Conservation (phyloP, 768 basidiomycete genomes). For the Panaeolus papilionaceus region DNA sequence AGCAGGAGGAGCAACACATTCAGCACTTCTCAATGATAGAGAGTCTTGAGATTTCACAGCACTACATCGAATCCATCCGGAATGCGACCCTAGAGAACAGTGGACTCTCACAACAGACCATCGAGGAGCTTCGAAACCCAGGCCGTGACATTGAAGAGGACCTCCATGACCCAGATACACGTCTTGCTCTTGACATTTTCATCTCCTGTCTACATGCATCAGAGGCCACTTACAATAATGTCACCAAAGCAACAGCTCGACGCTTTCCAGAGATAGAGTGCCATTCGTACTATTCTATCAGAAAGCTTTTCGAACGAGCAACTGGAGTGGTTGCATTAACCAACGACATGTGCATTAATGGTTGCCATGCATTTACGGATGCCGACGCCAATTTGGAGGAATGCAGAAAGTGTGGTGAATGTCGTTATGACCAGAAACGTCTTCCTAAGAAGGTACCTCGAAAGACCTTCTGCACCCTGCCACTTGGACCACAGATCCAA, state of each 20-base stretch:
- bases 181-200: slow-evolving; percentile 41
- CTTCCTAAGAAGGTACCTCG: slow-evolving; percentile 32
- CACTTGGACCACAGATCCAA: slow-evolving; percentile 49
- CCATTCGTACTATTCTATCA: slow-evolving; percentile 35
- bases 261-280: slow-evolving; percentile 35
- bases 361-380: slow-evolving; percentile 47
- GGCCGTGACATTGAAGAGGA: slow-evolving; percentile 21
- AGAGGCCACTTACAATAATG: slow-evolving; percentile 34
- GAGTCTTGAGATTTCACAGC: slow-evolving; percentile 18
- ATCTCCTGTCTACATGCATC: slow-evolving; percentile 36
- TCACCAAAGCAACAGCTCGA: slow-evolving; percentile 28
- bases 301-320: slow-evolving; percentile 33
- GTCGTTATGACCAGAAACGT: slow-evolving; percentile 21
- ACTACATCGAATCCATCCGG: slow-evolving; percentile 22
- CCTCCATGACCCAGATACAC: slow-evolving; percentile 29
- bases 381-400: slow-evolving; percentile 34
- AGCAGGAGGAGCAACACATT: not conserved
- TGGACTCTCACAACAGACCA: slow-evolving; percentile 18
- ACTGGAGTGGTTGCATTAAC: slow-evolving; percentile 42
- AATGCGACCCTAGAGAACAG: slow-evolving; percentile 26
- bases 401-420: slow-evolving; percentile 39
- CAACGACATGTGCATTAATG: slow-evolving; percentile 49
- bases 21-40: slow-evolving; percentile 8
- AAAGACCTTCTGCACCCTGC: slow-evolving; percentile 43
- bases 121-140: slow-evolving; percentile 24